phyloP scores from a whole-genome alignment of 2,329 filamentous ascomycete species.

The Fusarium globosum region DNA sequence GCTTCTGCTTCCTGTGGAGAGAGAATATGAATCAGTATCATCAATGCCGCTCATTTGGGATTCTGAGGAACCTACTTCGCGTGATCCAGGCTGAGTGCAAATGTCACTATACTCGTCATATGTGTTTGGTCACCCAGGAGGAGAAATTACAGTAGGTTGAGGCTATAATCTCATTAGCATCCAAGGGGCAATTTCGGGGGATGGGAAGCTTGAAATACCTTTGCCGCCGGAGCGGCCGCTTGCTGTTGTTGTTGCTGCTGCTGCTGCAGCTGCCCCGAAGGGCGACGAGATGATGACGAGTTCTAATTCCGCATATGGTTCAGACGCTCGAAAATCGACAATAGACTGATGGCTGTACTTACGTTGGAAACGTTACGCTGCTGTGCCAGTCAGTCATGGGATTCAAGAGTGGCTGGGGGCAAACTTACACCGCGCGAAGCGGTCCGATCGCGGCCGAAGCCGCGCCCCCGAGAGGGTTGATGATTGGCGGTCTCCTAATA shows the following conservation, averaged over 20 bases:
- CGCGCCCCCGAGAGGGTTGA: not conserved
- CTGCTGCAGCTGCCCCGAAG: not conserved
- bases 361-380: fast-evolving
- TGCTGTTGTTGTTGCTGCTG: not conserved
- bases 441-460: not conserved
- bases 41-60: too few species aligned
- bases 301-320: not conserved
- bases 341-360: not conserved
- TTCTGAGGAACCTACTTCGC: too few species aligned
- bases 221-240: not conserved
- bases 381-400: not conserved
- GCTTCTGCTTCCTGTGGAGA: too few species aligned
- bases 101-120: too few species aligned
- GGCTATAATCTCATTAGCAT: too few species aligned
- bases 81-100: too few species aligned
- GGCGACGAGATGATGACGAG: fast-evolving
- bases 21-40: too few species aligned
- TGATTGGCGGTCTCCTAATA: not conserved
- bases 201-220: too few species aligned
- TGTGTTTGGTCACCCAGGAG: too few species aligned
- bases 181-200: too few species aligned
- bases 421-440: too few species aligned
- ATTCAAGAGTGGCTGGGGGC: not conserved
- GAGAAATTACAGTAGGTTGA: too few species aligned
- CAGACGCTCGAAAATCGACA: not conserved